Evolutionary conservation across 495 filamentous ascomycete species (phyloP), one percentile per base, ranked within the genome.

Genomic region (Lophium mytilinum): DNA sequence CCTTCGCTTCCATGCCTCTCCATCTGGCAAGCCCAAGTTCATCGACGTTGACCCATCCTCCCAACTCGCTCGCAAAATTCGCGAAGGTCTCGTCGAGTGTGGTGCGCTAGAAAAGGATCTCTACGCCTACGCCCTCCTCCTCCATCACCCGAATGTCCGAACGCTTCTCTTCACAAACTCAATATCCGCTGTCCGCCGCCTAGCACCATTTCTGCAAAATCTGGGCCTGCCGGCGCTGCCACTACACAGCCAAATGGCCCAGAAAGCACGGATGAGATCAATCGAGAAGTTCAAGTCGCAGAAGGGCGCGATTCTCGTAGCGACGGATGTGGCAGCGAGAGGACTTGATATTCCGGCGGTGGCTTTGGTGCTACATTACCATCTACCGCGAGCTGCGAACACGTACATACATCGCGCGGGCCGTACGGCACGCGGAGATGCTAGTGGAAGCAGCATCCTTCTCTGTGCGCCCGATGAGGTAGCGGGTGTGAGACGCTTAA

Each of bases 321-420:
- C 94, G 1, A 97, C 93, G 2, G 93, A 98, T 67, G 91, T 97
- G 42, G 94, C 93, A 0, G 92, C 94, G n/a, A 83, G 93, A 57
- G 93, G 93, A 66, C 83, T 98, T 50, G 93, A 98, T 72, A 96
- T 98, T 68, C 85, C 87, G 47, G 81, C 80, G 33, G 88, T 97
- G 42, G 83, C 95, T 51, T 77, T 91, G 21, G 82, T 98, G 30
- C 70, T 98, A 19, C 93, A 98, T 68, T 98, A 98, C 72, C 94
- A 97, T 72, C 84, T 95, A 9, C 93, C 93, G 7, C 87, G 90
- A 50, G 75, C 89, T 12, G 93, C 93, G 21, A 93, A 97, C 71
- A 83, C 83, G 57, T 98, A 98, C 66, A 90, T 98, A 21, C 93
- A 98, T 67, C 84, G 93, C 54, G 96, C 94, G 4, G 93, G 93